Evolutionary conservation across 2,329 filamentous ascomycete species (phyloP).

Genomic region (Sporothrix variecibatus): DNA sequence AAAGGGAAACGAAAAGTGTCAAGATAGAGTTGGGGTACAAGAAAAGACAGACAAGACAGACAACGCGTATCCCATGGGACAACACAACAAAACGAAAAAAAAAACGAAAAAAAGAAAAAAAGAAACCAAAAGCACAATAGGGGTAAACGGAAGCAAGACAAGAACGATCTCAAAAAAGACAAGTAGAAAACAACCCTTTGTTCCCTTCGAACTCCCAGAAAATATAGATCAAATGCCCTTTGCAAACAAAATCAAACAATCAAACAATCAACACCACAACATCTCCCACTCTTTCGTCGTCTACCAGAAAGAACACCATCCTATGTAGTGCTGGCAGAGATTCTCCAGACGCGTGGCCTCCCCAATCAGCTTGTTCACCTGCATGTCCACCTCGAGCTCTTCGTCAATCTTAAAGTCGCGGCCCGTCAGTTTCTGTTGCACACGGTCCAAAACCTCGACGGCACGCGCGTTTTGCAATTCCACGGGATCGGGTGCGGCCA

Average conservation of each 20-base stretch:
- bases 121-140: not conserved
- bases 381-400: constrained; percentile 79
- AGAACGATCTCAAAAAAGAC: not conserved
- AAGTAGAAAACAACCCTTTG: not conserved
- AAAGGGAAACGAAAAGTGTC: not conserved
- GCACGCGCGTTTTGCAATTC: constrained; percentile 94
- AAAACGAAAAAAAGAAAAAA: not conserved
- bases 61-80: not conserved
- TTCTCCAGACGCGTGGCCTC: constrained; percentile 98
- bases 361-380: constrained; percentile 92
- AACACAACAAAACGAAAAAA: not conserved
- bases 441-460: constrained; percentile 84
- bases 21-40: not conserved
- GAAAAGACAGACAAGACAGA: not conserved
- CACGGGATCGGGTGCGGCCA: constrained; percentile 45
- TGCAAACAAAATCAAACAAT: not conserved
- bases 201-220: constrained; percentile 5
- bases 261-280: not conserved
- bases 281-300: too few species aligned
- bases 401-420: constrained; percentile 85
- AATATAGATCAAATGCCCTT: not conserved
- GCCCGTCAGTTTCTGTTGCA: constrained; percentile 94
- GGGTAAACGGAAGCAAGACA: not conserved
- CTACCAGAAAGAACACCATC: constrained; percentile 98
- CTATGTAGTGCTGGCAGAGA: constrained; percentile 97